Evolutionary conservation across 148 eudicot species (phyloP).

Genomic region (Spergularia bocconei): DNA sequence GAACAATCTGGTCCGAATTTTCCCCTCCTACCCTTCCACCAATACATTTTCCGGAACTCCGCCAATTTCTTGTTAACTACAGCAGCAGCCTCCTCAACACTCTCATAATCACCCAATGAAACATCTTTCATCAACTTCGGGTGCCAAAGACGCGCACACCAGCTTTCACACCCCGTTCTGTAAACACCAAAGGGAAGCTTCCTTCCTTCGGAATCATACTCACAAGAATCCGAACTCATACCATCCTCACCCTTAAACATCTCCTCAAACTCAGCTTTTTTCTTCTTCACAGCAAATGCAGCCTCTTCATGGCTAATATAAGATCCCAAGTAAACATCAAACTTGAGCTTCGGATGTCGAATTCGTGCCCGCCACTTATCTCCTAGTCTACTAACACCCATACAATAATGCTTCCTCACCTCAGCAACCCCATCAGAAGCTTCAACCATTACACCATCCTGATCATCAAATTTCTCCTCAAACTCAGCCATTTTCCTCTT

Average conservation of each 20-base stretch:
- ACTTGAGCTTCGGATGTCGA: constrained; percentile 23
- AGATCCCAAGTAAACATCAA: constrained; percentile 11
- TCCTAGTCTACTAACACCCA: constrained; percentile 17
- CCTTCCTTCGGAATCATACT: background rate
- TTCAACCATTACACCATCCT: background rate
- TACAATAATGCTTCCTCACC: background rate
- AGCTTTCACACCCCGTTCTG: background rate
- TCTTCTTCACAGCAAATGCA: constrained; percentile 21
- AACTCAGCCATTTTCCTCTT: no score
- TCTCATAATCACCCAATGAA: background rate
- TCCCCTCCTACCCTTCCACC: background rate
- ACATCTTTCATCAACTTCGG: background rate
- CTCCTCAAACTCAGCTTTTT: constrained; percentile 14
- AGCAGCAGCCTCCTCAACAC: constrained; percentile 3
- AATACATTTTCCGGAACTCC: background rate
- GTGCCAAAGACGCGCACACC: background rate
- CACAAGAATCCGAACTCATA: background rate
- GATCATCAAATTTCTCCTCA: no score
- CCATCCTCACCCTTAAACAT: background rate
- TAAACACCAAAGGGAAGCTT: constrained; percentile 1
- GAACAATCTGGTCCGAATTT: background rate
- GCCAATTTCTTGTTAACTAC: background rate
- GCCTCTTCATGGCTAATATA: constrained; percentile 17
- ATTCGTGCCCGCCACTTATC: constrained; percentile 23
- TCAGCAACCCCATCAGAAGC: background rate